Evolutionary conservation across 345 rosid species (phyloP).

Genomic region (Pistacia integerrima): DNA sequence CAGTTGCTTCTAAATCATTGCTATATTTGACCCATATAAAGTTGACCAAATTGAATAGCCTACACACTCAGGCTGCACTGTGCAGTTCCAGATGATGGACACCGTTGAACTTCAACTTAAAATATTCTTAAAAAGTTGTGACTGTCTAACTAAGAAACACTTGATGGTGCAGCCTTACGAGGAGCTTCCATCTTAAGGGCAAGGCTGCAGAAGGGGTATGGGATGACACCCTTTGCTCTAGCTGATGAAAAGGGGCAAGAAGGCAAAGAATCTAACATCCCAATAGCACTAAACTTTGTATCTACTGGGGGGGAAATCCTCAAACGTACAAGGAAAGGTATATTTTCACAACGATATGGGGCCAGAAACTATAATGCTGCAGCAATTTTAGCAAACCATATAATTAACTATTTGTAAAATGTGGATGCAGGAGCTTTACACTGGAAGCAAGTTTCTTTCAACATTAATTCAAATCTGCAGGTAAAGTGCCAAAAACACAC

Average conservation of each 20-base stretch:
- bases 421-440: constrained; percentile 77
- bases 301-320: constrained; percentile 86
- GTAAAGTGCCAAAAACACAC: constrained; percentile 34
- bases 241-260: constrained; percentile 53
- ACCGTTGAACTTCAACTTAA: not conserved
- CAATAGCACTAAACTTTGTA: constrained; percentile 63
- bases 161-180: constrained; percentile 58
- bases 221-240: constrained; percentile 38
- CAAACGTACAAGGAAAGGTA: constrained; percentile 96
- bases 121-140: constrained; percentile 2
- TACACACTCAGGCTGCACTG: not conserved
- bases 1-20: constrained; percentile 7
- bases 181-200: constrained; percentile 78
- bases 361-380: not conserved
- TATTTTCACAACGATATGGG: not conserved
- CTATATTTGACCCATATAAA: not conserved
- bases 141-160: constrained; percentile 11
- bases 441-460: constrained; percentile 90
- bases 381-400: not conserved
- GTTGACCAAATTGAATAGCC: not conserved
- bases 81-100: not conserved
- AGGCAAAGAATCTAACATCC: constrained; percentile 45
- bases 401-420: constrained; percentile 12
- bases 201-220: constrained; percentile 66
- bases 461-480: constrained; percentile 76